Conservation (phyloP, 2,329 filamentous ascomycete genomes). For the Diaporthe citri region DNA sequence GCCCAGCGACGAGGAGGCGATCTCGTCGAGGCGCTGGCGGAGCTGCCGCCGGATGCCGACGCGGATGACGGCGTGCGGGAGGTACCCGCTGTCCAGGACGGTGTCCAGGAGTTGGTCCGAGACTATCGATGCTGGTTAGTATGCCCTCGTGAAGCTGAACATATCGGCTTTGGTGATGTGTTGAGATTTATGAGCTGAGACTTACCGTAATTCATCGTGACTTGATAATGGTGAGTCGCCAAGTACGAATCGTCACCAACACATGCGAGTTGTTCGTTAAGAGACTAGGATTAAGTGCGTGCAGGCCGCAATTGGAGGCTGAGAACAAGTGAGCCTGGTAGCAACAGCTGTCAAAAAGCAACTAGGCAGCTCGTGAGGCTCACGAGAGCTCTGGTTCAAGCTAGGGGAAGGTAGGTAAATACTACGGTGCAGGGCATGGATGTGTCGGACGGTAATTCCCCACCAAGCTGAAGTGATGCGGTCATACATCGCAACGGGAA, state of each 20-base stretch:
- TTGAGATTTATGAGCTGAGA: background rate
- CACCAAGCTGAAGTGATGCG: conserved; percentile 33
- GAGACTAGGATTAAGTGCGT: background rate
- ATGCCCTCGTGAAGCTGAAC: background rate
- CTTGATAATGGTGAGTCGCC: background rate
- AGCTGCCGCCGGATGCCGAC: conserved; percentile 76
- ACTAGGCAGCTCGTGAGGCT: background rate
- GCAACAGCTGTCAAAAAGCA: conserved; percentile 5
- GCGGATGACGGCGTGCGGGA: conserved; percentile 73
- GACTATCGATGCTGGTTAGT: background rate
- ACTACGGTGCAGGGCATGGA: conserved; percentile 10
- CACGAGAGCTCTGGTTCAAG: background rate
- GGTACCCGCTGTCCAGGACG: conserved; percentile 74
- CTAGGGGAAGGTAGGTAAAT: conserved; percentile 4
- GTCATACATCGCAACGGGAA: conserved; percentile 34
- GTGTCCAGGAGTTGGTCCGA: conserved; percentile 54
- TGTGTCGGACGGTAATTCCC: conserved; percentile 16
- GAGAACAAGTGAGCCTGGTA: background rate
- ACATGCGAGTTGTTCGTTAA: background rate
- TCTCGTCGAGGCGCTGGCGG: conserved; percentile 67
- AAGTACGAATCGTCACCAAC: background rate
- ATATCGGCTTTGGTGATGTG: too few species aligned
- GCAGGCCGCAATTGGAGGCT: background rate
- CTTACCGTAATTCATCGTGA: conserved; percentile 42
- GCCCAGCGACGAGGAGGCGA: conserved; percentile 65